Evolutionary conservation across 2,329 filamentous ascomycete genomes (phyloP).

Genomic region (Laburnicola sp.): DNA sequence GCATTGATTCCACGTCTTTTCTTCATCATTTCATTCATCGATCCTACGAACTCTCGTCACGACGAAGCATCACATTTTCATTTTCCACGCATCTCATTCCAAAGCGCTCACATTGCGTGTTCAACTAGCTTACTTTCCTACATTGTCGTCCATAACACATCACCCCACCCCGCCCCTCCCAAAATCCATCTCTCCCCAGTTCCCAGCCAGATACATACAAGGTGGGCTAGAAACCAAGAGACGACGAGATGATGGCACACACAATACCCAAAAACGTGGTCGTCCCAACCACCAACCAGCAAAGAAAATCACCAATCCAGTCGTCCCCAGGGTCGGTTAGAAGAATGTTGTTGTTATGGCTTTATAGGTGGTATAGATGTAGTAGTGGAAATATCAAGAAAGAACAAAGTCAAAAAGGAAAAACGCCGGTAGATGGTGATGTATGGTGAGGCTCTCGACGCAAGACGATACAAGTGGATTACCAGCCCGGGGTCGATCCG

Average conservation of each 20-base stretch:
- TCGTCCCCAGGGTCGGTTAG: neutral
- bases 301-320: constrained; percentile 7
- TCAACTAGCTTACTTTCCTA: neutral
- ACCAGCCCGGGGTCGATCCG: constrained; percentile 18
- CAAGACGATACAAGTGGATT: constrained; percentile 23
- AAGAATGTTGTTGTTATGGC: constrained; percentile 19
- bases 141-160: constrained; percentile 1
- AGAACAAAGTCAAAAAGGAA: constrained; percentile 8
- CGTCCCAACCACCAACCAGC: too few relatives aligned
- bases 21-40: too few relatives aligned
- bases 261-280: neutral
- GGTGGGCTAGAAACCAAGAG: constrained; percentile 9
- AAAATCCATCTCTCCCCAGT: neutral
- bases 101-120: neutral
- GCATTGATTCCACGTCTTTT: too few relatives aligned
- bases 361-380: constrained; percentile 17
- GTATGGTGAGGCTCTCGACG: constrained; percentile 42
- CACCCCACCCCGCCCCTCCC: neutral
- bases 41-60: too few relatives aligned
- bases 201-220: constrained; percentile 14
- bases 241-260: neutral
- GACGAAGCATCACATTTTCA: too few relatives aligned
- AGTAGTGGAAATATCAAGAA: constrained; percentile 20
- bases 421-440: constrained; percentile 25
- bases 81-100: neutral